Conservation (phyloP, 169 alveolate genomes). For the Cardiosporidium cionae region DNA sequence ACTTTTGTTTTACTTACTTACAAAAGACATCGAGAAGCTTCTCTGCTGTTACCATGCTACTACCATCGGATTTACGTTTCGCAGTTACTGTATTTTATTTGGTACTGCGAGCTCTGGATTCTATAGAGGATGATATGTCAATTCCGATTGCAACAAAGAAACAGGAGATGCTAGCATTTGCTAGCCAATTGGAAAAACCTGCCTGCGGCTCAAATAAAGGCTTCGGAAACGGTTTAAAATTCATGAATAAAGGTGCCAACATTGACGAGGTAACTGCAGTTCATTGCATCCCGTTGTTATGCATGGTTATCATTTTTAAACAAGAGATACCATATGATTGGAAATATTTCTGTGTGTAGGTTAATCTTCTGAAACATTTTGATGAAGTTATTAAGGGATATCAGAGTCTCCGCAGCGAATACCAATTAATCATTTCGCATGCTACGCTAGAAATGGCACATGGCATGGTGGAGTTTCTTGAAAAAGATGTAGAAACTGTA, state of each 20-base stretch:
- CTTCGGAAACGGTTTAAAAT: neutral
- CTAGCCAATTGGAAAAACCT: neutral
- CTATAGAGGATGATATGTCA: conserved; percentile 9
- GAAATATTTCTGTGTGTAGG: neutral
- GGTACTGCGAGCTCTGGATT: conserved; percentile 1
- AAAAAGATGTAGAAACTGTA: neutral
- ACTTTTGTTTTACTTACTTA: neutral
- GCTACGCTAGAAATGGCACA: neutral
- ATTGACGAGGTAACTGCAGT: too few species aligned
- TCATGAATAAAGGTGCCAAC: neutral
- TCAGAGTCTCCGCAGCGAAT: neutral
- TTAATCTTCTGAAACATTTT: neutral
- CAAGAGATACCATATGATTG: too few species aligned
- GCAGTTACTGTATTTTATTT: conserved; percentile 1
- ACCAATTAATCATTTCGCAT: neutral
- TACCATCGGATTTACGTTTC: neutral
- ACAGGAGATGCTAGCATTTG: neutral
- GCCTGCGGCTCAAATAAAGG: neutral
- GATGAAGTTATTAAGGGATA: neutral
- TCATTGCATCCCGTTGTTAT: too few species aligned
- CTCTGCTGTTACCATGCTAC: neutral
- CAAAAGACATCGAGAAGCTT: neutral
- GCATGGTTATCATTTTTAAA: too few species aligned
- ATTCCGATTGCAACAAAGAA: neutral
- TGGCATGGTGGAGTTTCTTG: neutral